Evolutionary conservation across 345 rosid species (phyloP).

Genomic region (Gossypium arboreum): DNA sequence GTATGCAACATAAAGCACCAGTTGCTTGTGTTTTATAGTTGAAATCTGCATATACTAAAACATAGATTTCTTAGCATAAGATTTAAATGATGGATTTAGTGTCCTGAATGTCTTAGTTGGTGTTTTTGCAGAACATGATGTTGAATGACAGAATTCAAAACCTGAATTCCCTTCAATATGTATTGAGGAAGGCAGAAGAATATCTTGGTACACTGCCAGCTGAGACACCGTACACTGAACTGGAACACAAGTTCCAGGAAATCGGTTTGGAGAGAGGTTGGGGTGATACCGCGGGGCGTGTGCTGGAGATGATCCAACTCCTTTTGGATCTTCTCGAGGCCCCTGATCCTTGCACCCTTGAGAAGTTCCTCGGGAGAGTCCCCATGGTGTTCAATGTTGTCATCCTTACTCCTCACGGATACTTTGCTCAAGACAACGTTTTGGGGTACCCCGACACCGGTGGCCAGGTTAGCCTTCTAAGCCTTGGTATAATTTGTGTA

Average conservation of each 20-base stretch:
- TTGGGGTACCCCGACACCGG: conserved; percentile 97
- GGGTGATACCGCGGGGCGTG: conserved; percentile 83
- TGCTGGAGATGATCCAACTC: conserved; percentile 80
- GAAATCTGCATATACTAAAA: not conserved
- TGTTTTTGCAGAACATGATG: conserved; percentile 70
- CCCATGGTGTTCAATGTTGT: conserved; percentile 96
- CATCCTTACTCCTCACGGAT: conserved; percentile 92
- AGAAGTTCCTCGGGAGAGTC: conserved; percentile 74
- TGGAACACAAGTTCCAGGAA: conserved; percentile 79
- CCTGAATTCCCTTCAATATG: conserved; percentile 59
- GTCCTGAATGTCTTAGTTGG: not conserved
- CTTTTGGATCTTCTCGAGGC: conserved; percentile 94
- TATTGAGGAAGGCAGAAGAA: conserved; percentile 87
- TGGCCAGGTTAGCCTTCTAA: conserved; percentile 63
- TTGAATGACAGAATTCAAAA: conserved; percentile 65
- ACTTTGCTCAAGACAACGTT: conserved; percentile 92
- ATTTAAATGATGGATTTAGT: not conserved
- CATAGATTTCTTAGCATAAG: not conserved
- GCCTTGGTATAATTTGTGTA: not conserved
- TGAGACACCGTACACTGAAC: conserved; percentile 51
- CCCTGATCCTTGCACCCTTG: conserved; percentile 91
- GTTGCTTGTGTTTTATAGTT: not conserved
- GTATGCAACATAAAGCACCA: conserved; percentile 28
- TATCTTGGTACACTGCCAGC: conserved; percentile 49
- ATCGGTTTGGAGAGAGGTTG: conserved; percentile 92